Evolutionary conservation across 129 eudicot genomes (phyloP).

Genomic region (Kitagawia praeruptora): DNA sequence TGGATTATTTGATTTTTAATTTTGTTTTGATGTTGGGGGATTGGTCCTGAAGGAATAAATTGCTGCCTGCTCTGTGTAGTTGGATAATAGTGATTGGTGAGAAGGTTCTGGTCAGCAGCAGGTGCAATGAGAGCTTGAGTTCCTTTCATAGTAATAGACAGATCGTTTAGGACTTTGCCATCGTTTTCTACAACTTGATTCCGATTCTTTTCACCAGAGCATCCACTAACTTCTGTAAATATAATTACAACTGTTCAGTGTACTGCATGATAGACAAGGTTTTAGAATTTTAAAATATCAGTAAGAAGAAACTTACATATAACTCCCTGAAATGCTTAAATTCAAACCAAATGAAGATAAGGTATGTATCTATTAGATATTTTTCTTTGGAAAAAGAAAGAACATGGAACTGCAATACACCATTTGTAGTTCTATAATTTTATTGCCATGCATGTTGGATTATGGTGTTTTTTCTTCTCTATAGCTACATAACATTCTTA

Average conservation of each 20-base stretch:
- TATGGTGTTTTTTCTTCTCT: neutral
- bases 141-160: constrained; percentile 16
- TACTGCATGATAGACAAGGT: neutral
- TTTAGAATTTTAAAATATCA: neutral
- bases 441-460: neutral
- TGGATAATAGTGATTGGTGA: constrained; percentile 12
- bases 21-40: constrained; percentile 9
- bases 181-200: constrained; percentile 48
- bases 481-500: no score
- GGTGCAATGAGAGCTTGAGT: constrained; percentile 23
- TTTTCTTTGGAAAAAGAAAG: neutral
- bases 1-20: constrained; percentile 8
- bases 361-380: neutral
- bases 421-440: neutral
- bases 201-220: constrained; percentile 47
- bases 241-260: neutral
- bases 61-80: constrained; percentile 14
- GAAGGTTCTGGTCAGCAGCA: constrained; percentile 20
- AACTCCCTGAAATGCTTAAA: neutral
- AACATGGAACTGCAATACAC: neutral
- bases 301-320: neutral
- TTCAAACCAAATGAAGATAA: neutral
- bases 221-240: constrained; percentile 42
- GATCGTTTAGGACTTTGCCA: constrained; percentile 37
- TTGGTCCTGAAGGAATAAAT: constrained; percentile 4